Percentiles rank a stretch among this genome's conserved stretches.
phyloP scores from a whole-genome alignment of 2,329 filamentous ascomycete species.

The Botrytis pseudocinerea region DNA sequence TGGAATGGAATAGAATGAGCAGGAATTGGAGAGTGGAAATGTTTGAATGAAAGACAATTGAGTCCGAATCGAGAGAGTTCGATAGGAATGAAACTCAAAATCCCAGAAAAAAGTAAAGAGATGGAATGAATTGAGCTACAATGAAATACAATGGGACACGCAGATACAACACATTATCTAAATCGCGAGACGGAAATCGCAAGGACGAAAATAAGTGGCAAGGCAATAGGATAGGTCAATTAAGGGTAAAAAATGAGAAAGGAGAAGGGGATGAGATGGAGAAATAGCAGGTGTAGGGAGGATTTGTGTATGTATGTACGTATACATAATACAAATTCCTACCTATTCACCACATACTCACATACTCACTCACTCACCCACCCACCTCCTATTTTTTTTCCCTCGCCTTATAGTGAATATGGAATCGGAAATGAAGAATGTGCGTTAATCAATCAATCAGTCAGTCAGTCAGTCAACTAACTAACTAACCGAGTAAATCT shows the following conservation, averaged over 20 bases:
- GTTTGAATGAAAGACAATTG: too few relatives aligned
- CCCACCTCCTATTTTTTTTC: too few relatives aligned
- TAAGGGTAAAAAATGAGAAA: neutral
- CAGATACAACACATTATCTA: neutral
- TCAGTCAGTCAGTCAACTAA: too few relatives aligned
- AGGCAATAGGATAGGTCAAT: neutral
- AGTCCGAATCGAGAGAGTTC: neutral
- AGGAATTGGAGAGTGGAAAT: too few relatives aligned
- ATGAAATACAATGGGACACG: neutral
- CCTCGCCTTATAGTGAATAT: neutral
- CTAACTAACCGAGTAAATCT: neutral
- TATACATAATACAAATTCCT: neutral
- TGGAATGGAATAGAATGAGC: neutral
- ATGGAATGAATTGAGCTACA: neutral
- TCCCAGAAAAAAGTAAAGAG: neutral
- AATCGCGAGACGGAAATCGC: neutral
- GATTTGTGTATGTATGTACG: too few relatives aligned
- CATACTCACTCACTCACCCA: neutral
- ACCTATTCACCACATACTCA: neutral
- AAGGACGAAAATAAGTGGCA: neutral
- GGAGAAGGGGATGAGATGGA: neutral
- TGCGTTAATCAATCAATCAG: too few relatives aligned
- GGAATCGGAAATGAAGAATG: too few relatives aligned
- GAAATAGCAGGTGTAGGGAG: accelerated
- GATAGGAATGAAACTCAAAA: neutral